Base-by-base conservation (phyloP, 257 asterid genomes). In the Gentiana straminea region DNA sequence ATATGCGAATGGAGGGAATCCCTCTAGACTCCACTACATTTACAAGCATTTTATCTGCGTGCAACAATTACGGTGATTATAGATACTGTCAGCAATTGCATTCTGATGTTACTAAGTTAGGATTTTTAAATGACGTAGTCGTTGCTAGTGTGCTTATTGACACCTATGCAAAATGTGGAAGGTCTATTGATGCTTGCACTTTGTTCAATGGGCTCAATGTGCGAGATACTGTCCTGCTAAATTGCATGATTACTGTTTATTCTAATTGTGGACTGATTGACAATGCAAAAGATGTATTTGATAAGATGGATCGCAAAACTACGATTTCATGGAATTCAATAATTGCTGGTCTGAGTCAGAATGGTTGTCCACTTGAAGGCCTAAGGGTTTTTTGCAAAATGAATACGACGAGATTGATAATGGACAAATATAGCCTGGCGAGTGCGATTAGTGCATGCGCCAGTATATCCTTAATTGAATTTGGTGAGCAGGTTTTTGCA, bases 281-380 rank as follows among this genome's bases (percentile, higher is more conserved):
- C 60, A 92, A 84, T 58, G 98, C 98, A 7, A 83, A 76, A 56
- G 43, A 34, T 33, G 72, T 91, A 53, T 91, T 87, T 65, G 47
- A 33, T 61, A 62, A 57, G 11, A 84, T 84, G 79, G 67, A 74
- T 32, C 62, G 10, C 39, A 91, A 82, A 74, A 84, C 81, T 67
- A 72, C 84, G 81, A 84, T 91, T 58, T 81, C 98, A 12, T 91
- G 98, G 98, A 91, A 91, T 55, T 80, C 94, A 24, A 84, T 91
- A 81, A 68, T 87, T 1, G 81, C 75, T 41, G 98, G 98, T 47
- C 66, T 91, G 58, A 81, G 82, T 63, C 94, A 80, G 75, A 81
- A 87, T 10, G 81, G 98, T 24, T 74, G 68, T 72, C 82, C 96
- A 9, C 41, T 65, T 43, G 97, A 91, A 64, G 85, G 90, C 57